Evolutionary conservation across 73 alveolate species (phyloP).

Genomic region (Paramecium sexaurelia): DNA sequence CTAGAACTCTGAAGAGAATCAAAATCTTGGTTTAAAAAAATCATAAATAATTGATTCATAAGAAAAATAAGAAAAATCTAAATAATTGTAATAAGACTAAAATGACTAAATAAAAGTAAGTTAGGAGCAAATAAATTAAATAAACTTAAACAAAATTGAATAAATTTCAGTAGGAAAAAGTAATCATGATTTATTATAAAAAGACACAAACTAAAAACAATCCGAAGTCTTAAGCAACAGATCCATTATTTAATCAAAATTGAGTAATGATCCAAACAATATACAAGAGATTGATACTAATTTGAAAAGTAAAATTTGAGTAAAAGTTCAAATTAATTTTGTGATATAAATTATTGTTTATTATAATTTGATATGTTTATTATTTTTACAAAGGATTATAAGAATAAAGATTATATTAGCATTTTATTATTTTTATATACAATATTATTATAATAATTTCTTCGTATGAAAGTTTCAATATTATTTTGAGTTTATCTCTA

Average conservation of each 20-base stretch:
- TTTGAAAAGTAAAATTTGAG: neutral
- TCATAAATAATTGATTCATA: neutral
- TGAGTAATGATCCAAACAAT: neutral
- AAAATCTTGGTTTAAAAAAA: neutral
- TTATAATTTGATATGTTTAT: neutral
- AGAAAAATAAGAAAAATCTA: neutral
- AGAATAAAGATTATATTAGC: neutral
- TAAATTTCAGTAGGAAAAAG: neutral
- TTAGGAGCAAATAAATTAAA: neutral
- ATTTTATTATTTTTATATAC: neutral
- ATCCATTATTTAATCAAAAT: neutral
- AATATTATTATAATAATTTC: too few relatives aligned
- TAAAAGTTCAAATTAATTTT: neutral
- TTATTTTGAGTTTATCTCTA: too few relatives aligned
- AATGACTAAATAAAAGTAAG: neutral
- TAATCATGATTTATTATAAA: neutral
- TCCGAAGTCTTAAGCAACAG: neutral
- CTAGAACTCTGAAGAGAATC: neutral
- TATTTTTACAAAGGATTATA: neutral
- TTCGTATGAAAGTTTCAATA: too few relatives aligned
- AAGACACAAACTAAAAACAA: neutral
- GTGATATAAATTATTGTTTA: neutral
- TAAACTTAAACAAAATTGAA: neutral
- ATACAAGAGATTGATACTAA: neutral
- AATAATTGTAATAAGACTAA: neutral